phyloP scores from a whole-genome alignment of 2,329 filamentous ascomycete species.

The Fusarium succisae region DNA sequence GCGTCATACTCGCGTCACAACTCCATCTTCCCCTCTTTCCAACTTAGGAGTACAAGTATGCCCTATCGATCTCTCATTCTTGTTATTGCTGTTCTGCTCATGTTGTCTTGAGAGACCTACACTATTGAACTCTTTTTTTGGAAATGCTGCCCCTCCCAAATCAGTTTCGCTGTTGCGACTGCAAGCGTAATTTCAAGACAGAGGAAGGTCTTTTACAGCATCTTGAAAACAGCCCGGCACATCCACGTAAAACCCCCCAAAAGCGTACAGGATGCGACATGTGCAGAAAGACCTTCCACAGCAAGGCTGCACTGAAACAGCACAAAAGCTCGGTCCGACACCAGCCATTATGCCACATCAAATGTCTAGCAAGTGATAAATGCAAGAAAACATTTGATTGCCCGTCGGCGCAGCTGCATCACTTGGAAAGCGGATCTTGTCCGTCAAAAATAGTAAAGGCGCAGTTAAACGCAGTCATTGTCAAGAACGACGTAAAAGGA shows the following conservation, averaged over 20 bases:
- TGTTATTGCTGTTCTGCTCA: background rate
- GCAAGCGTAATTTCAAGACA: background rate
- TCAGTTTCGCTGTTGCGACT: conserved; percentile 1
- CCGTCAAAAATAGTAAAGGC: background rate
- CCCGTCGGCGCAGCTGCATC: background rate
- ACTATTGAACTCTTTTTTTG: background rate
- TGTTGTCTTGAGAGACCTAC: background rate
- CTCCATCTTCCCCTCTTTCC: background rate
- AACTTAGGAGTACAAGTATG: background rate
- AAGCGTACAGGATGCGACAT: background rate
- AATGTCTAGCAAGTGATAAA: background rate
- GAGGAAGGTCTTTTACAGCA: background rate
- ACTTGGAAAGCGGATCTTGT: background rate
- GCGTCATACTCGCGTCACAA: background rate
- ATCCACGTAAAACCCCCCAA: background rate
- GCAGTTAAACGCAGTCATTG: background rate
- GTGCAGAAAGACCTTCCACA: background rate
- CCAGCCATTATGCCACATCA: background rate
- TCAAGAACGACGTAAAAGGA: background rate
- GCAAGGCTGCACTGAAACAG: background rate
- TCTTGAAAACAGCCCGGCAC: background rate
- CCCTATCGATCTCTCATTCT: background rate
- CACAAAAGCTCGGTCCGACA: background rate
- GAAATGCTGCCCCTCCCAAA: background rate
- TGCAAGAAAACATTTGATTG: background rate